Evolutionary conservation across 148 eudicot species (phyloP).

Genomic region (Rhododendron kiyosumense): DNA sequence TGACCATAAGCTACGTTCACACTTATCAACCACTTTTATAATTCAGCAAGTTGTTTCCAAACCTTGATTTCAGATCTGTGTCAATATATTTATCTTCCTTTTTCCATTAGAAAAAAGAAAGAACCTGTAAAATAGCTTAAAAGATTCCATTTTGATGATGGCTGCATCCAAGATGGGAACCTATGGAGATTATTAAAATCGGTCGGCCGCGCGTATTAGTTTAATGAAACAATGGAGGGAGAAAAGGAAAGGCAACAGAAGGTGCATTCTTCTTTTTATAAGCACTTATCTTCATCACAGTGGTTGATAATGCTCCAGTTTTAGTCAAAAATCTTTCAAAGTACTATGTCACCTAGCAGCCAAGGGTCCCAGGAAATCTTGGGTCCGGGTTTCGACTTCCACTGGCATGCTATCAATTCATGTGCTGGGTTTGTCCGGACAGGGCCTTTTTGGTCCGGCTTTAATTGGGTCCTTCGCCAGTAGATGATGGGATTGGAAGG

Average conservation of each 20-base stretch:
- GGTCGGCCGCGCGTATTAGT: neutral
- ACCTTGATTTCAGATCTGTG: neutral
- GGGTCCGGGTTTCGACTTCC: neutral
- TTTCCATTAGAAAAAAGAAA: neutral
- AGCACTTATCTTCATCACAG: neutral
- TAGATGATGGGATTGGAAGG: neutral
- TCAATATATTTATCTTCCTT: neutral
- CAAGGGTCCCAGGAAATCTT: neutral
- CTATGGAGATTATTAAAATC: neutral
- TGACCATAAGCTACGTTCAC: neutral
- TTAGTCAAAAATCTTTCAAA: neutral
- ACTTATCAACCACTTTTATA: neutral
- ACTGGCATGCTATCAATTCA: neutral
- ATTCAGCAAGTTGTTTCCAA: neutral
- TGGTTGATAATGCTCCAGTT: neutral
- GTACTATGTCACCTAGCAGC: neutral
- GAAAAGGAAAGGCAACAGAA: neutral
- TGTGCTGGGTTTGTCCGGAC: neutral
- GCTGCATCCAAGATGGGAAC: neutral
- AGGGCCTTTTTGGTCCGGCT: neutral
- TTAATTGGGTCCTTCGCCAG: neutral
- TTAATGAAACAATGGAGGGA: neutral
- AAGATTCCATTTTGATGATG: conserved; percentile 11
- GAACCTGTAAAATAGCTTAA: neutral
- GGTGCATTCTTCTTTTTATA: neutral